Evolutionary conservation across 345 rosid genomes (phyloP), one percentile per base, ranked within the genome.

Genomic region (Lepidium sativum): DNA sequence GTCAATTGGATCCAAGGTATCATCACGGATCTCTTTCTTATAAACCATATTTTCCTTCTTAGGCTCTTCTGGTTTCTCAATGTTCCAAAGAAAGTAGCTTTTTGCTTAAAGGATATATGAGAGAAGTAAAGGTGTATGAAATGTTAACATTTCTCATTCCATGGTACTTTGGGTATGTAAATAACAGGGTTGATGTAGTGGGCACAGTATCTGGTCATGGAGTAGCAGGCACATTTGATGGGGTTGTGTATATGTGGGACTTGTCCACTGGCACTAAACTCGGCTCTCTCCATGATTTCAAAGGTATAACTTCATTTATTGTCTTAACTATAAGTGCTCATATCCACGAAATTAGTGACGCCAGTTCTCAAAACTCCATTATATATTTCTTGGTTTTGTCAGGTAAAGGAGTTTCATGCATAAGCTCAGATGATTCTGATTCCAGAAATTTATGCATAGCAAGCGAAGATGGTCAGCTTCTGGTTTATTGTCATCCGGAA

Each of bases 171-270:
- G 38, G 42, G 40, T 11, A 45, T 44, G 68, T 52, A 44, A 33
- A n/a, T n/a, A 67, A 80, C 87, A 89, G 96, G 81, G 82, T 83
- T 50, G 63, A 70, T 72, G 86, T 77, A n/a, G 60, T 68, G 3
- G 82, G 82, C 23, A 69, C 83, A 58, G 67, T 72, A 57, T 60
- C 72, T 70, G 88, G 88, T 61, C 66, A 77, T 38, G 98, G 98
- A 68, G 78, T 92, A 74, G 65, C 81, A 23, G 96, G 88, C 34
- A 92, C 97, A 51, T 6, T 45, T 20, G 94, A 87, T 38, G 98
- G 97, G 44, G 63, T 72, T 12, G 83, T 90, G 61, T 87, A 80
- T 62, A 9, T 76, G 69, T 90, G 95, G 97, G 92, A 90, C 54
- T 58, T 87, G 71, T 74, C 80, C 27, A 83, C 84, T 1, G 97